phyloP scores from a whole-genome alignment of 805 yeast species.

The Pichia gijzeniarum region DNA sequence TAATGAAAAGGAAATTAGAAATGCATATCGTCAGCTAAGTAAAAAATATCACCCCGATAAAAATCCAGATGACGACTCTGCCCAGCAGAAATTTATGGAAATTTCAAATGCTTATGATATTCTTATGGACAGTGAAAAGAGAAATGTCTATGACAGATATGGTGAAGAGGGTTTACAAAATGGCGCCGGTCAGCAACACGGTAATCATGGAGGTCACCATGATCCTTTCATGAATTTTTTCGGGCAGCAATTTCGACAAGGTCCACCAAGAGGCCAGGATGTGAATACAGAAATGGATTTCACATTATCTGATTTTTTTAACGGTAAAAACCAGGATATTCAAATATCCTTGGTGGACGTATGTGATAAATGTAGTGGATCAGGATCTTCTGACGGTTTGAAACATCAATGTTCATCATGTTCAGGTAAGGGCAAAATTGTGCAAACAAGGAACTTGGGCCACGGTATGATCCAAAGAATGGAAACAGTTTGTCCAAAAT shows the following conservation, averaged over 20 bases:
- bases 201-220: conserved; percentile 35
- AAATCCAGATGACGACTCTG: conserved; percentile 74
- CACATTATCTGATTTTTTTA: conserved; percentile 59
- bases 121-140: conserved; percentile 63
- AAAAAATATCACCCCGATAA: conserved; percentile 94
- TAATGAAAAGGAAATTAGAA: conserved; percentile 72
- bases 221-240: conserved; percentile 64
- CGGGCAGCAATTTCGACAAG: conserved; percentile 25
- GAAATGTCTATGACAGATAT: conserved; percentile 59
- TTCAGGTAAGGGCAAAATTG: conserved; percentile 64
- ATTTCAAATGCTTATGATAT: conserved; percentile 93
- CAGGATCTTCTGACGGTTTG: conserved; percentile 79
- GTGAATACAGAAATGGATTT: conserved; percentile 50
- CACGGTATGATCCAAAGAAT: conserved; percentile 88
- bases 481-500: conserved; percentile 70
- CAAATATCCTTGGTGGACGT: conserved; percentile 61
- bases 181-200: conserved; percentile 43
- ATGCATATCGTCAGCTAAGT: conserved; percentile 75
- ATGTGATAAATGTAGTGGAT: conserved; percentile 75
- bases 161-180: conserved; percentile 71
- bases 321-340: conserved; percentile 60
- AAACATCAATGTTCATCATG: conserved; percentile 61
- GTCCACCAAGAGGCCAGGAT: conserved; percentile 56
- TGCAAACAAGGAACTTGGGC: conserved; percentile 68
- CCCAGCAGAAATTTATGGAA: conserved; percentile 82